These are phyloP conservation scores for Rhynchosporium agropyri DNA, from an alignment of 2,329 filamentous ascomycete genomes.

Conservation along the genomic window DNA sequence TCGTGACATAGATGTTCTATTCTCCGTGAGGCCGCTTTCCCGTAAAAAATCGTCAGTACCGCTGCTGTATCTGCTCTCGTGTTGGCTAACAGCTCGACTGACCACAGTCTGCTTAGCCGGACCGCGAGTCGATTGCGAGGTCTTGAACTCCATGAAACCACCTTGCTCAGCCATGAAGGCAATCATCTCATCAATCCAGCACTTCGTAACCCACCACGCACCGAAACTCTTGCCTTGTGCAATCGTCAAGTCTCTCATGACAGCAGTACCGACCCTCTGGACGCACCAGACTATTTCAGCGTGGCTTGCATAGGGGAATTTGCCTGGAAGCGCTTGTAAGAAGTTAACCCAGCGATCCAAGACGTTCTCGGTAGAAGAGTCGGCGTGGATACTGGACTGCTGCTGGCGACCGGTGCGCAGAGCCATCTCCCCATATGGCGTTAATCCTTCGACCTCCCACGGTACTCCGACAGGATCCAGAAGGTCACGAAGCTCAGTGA, in stretches of 20 bases:
- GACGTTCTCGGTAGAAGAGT: constrained; percentile 62
- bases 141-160: constrained; percentile 73
- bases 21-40: constrained; percentile 31
- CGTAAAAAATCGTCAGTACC: constrained; percentile 40
- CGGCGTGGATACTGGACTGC: constrained; percentile 44
- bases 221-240: constrained; percentile 78
- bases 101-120: constrained; percentile 30
- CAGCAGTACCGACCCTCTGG: constrained; percentile 73
- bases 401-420: constrained; percentile 50
- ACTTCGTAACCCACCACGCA: constrained; percentile 95
- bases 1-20: constrained; percentile 31
- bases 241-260: constrained; percentile 80
- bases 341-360: constrained; percentile 80
- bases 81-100: constrained; percentile 35
- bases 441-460: constrained; percentile 65
- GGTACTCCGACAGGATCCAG: constrained; percentile 68
- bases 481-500: constrained; percentile 70
- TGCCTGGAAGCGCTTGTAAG: constrained; percentile 65
- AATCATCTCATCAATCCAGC: constrained; percentile 94
- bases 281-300: constrained; percentile 77
- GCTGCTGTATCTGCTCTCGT: constrained; percentile 40
- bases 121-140: constrained; percentile 43
- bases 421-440: constrained; percentile 61
- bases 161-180: constrained; percentile 87
- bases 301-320: constrained; percentile 74